Evolutionary conservation across 768 basidiomycete species (phyloP), one percentile per base, ranked within the genome.

Genomic region (Mycena sanguinolenta): DNA sequence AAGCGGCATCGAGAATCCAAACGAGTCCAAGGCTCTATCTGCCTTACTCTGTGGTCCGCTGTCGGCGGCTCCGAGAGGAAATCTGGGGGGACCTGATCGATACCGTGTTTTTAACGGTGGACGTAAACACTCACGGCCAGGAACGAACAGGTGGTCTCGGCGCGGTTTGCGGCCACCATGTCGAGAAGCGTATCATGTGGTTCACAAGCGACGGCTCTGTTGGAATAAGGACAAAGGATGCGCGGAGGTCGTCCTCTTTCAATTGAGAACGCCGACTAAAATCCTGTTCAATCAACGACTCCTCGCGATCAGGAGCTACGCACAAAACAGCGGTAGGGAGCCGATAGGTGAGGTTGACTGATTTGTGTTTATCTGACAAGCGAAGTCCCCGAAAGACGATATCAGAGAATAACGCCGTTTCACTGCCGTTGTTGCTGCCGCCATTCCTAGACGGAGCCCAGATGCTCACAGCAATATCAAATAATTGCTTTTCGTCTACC

Each of bases 381-480:
- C 32, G 28, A 7, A 73, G 59, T 39, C 67, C 72, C 8, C 58
- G 55, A 27, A 73, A 63, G 12, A 66, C 68, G 54, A 73, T 67
- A 59, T 67, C 38, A 50, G 72, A 73, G 57, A 59, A 73, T 6
- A 73, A 16, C 8, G 67, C 60, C 9, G 61, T 70, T 17, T 66
- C 39, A 34, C n/a, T 8, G 38, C 12, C 21, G 16, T 17, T 19
- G 53, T 6, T 30, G 30, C 17, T 9, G 17, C 16, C 19, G 3
- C 38, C 61, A n/a, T 67, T 61, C 2, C 21, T 34, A 21, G 38
- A 27, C 0, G 28, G 59, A 46, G 60, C 23, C 72, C 72, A 73
- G 13, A 73, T 34, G 30, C 36, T 70, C 34, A 73, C 64, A 21
- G 72, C 72, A 16, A 73, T 58, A 38, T 73, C 68, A 42, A 73